phyloP scores from a whole-genome alignment of 2,329 filamentous ascomycete genomes.

The Pseudogymnoascus sp. region DNA sequence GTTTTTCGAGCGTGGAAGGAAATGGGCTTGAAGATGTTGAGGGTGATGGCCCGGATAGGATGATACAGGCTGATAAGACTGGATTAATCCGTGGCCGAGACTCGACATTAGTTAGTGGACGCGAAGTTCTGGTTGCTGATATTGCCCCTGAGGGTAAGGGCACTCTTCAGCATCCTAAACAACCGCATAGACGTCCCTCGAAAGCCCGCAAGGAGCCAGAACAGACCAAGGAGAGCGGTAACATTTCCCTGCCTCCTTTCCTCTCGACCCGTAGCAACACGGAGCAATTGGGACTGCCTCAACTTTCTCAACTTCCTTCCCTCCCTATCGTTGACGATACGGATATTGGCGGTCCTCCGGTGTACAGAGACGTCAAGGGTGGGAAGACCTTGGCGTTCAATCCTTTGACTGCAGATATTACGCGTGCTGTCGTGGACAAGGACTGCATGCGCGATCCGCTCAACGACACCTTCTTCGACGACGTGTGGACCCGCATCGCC shows the following conservation, averaged over 20 bases:
- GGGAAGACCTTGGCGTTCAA: constrained; percentile 35
- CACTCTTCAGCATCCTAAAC: constrained; percentile 44
- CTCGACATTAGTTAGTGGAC: constrained; percentile 56
- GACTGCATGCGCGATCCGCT: constrained; percentile 94
- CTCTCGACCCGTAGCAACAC: constrained; percentile 29
- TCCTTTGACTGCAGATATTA: constrained; percentile 58
- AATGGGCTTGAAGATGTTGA: constrained; percentile 64
- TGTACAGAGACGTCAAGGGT: constrained; percentile 45
- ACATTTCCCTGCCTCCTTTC: background rate
- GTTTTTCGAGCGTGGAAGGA: constrained; percentile 50
- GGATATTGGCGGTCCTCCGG: constrained; percentile 70
- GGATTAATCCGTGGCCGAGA: constrained; percentile 60
- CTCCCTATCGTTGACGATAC: constrained; percentile 67
- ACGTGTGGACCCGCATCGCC: constrained; percentile 79
- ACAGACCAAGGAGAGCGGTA: background rate
- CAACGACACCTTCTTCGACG: constrained; percentile 70
- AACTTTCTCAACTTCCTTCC: constrained; percentile 60
- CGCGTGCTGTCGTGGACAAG: constrained; percentile 61
- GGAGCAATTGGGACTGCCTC: constrained; percentile 57
- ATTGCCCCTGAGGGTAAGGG: constrained; percentile 56
- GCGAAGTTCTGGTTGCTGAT: constrained; percentile 62
- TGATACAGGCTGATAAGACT: constrained; percentile 55
- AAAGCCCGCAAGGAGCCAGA: constrained; percentile 9
- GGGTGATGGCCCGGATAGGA: constrained; percentile 68
- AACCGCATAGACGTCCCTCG: constrained; percentile 29